Evolutionary conservation across 2,329 filamentous ascomycete genomes (phyloP), one percentile per base, ranked within the genome.

Genomic region (Sarocladiaceae sp.): DNA sequence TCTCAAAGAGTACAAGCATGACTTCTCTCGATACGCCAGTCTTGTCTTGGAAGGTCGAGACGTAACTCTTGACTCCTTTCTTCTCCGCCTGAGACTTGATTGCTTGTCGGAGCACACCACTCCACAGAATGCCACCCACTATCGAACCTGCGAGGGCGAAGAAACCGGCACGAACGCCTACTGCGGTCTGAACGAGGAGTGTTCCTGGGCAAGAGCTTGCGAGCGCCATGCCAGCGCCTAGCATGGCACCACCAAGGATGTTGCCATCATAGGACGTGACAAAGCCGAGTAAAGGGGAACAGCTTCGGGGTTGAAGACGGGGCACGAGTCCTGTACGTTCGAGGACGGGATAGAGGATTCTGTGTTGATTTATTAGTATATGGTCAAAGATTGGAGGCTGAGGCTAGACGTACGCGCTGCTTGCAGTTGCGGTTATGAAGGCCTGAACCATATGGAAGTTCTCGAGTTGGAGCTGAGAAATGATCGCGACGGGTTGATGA

Each of bases 391-490:
- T 33, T 10, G 29, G 10, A 33, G 10, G 29, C 10, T 10, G 15
- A 33, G 29, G 29, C 10, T 25, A 17, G 26, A 69, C 81, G 64
- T 73, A 85, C 80, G 79, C 77, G 66, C 80, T 86, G 58, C 72
- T 75, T 23, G 79, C 83, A 10, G 80, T 80, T 3, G 83, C 85
- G 1, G 79, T 74, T 3, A 87, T 66, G 59, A 88, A 87, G 10
- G 76, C 74, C 64, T 86, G 77, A 26, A 84, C 62, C 84, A 88
- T 87, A 62, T 84, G 82, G 66, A 79, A 86, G 61, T 84, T 77
- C 46, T 75, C 66, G 42, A 86, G 69, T 22, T 71, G 73, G 68
- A 88, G 76, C 68, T 88, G 85, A 8, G 72, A 68, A 53, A 81
- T 65, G 58, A 88, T 83, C 44, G 84, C 72, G 0, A 75, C 69